Base-by-base conservation (phyloP, 225 moss, liverwort and hornwort genomes). In the Lunularia cruciata region DNA sequence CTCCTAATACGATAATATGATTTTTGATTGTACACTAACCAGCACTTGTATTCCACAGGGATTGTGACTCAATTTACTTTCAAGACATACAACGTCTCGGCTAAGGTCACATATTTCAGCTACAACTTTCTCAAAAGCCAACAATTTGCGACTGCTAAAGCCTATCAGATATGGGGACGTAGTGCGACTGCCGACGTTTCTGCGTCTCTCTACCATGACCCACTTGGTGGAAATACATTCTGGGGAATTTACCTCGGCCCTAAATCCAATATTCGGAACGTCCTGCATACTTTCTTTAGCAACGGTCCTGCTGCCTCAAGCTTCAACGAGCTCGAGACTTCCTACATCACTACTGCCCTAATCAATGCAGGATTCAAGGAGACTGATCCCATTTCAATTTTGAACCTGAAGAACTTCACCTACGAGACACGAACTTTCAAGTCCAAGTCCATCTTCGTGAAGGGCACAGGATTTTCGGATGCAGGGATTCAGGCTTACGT, bases 61-160 rank as follows among this genome's bases (percentile, higher is more conserved):
- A 88, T 90, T 46, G 93, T 90, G 22, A 86, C 83, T 2, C 84
- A 87, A 39, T 90, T 94, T 78, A 90, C 77, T 7, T 94, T 94
- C 83, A 77, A 79, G 13, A 70, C 81, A 56, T 65, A 71, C 23
- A 84, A 90, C 46, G 93, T 94, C 0, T 89, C 93, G 0, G 16
- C 37, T 9, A 81, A 83, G 0, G 80, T 89, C 0, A 90, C 93
- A 8, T 88, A 81, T 37, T 94, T 94, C 65, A 79, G 78, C 27
- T 90, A 88, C 76, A 31, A 54, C 0, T 94, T 55, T 0, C 64
- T 35, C 43, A 81, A 58, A 23, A 11, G 69, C 0, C 53, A 75
- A 33, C 86, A 84, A 71, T 67, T 65, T 38, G 75, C 82, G 46
- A 76, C 82, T 33, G 56, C 85, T 70, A 84, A 88, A 53, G 90